Evolutionary conservation across 1,284 basidiomycete genomes (phyloP).

Genomic region (Meripilus lineatus): DNA sequence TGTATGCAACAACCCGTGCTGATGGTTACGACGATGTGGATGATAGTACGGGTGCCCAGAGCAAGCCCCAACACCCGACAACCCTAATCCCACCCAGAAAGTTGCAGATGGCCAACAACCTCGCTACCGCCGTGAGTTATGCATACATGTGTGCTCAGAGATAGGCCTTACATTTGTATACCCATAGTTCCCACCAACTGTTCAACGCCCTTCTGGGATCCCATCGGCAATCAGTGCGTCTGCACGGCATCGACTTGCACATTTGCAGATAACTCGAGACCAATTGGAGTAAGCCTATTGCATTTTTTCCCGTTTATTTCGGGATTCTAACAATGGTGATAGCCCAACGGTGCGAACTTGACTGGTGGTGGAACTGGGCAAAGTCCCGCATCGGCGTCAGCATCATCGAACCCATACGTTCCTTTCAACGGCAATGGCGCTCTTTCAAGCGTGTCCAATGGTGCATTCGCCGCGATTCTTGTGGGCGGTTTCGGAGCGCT

Average conservation of each 20-base stretch:
- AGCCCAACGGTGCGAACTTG: slow-evolving; percentile 68
- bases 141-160: neutral
- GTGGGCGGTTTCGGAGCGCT: neutral
- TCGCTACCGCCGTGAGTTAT: slow-evolving; percentile 50
- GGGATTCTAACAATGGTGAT: slow-evolving; percentile 7
- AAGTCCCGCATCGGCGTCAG: slow-evolving; percentile 18
- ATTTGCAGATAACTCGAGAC: slow-evolving; percentile 58
- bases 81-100: slow-evolving; percentile 64
- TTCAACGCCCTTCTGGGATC: slow-evolving; percentile 78
- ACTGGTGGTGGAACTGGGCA: slow-evolving; percentile 52
- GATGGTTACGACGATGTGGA: neutral
- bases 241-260: slow-evolving; percentile 53
- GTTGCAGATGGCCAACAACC: slow-evolving; percentile 35
- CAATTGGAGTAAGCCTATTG: slow-evolving; percentile 56
- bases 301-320: slow-evolving; percentile 2
- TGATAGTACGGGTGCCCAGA: slow-evolving; percentile 68
- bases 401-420: slow-evolving; percentile 33
- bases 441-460: slow-evolving; percentile 9
- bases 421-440: slow-evolving; percentile 45
- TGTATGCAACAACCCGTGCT: no score
- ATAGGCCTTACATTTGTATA: neutral
- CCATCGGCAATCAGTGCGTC: slow-evolving; percentile 58
- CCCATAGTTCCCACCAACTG: slow-evolving; percentile 63
- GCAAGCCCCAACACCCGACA: slow-evolving; percentile 44
- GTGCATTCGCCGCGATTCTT: slow-evolving; percentile 13